Percentiles rank a stretch among this genome's conserved stretches.
Evolutionary conservation across 1,139 yeast genomes (phyloP).

Genomic region (Hansenula anomala): DNA sequence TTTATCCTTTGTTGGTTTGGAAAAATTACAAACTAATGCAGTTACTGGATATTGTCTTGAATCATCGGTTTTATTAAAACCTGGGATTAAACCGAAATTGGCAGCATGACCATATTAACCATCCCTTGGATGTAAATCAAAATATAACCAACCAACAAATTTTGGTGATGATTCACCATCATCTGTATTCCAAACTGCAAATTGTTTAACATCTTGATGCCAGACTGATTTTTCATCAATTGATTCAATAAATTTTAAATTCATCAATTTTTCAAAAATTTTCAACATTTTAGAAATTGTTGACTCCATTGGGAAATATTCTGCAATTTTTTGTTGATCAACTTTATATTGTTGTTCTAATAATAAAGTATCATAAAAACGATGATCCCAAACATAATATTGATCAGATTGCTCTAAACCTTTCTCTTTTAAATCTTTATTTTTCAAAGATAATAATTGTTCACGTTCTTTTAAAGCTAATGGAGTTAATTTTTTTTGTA

Average conservation of each 20-base stretch:
- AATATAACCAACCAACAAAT: constrained; percentile 74
- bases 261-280: constrained; percentile 64
- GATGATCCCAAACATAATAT: constrained; percentile 71
- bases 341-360: constrained; percentile 67
- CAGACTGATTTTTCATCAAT: constrained; percentile 42
- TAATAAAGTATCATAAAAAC: constrained; percentile 58
- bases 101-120: constrained; percentile 90
- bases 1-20: constrained; percentile 64
- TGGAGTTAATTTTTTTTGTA: constrained; percentile 52
- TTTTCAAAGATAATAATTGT: constrained; percentile 47
- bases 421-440: constrained; percentile 41
- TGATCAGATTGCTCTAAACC: constrained; percentile 35
- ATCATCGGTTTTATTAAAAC: constrained; percentile 45
- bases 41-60: constrained; percentile 63
- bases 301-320: constrained; percentile 70
- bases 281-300: constrained; percentile 65
- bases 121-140: constrained; percentile 80
- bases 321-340: constrained; percentile 66
- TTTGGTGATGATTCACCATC: constrained; percentile 40
- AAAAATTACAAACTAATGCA: constrained; percentile 79
- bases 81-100: constrained; percentile 66
- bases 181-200: constrained; percentile 66
- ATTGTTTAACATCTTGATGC: constrained; percentile 77
- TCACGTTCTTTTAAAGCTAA: constrained; percentile 53
- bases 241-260: constrained; percentile 56